Evolutionary conservation across 1,139 yeast genomes (phyloP).

Genomic region (Geotrichum macrosporum): DNA sequence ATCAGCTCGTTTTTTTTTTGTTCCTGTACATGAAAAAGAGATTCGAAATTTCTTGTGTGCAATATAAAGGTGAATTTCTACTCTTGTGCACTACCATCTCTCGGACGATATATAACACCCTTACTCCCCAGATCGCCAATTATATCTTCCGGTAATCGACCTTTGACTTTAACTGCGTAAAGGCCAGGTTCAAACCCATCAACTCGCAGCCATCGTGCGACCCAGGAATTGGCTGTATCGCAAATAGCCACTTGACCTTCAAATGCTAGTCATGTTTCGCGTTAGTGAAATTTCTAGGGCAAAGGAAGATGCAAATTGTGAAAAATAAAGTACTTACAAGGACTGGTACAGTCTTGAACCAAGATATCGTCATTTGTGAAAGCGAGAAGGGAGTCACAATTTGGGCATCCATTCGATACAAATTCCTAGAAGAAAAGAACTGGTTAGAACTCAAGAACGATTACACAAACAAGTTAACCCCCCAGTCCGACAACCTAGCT

Average conservation of each 20-base stretch:
- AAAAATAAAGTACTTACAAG: too few species aligned
- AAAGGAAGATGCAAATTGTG: too few species aligned
- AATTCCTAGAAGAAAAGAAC: slow-evolving; percentile 46
- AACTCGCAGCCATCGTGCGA: slow-evolving; percentile 91
- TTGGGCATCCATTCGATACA: slow-evolving; percentile 89
- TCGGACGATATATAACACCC: slow-evolving; percentile 81
- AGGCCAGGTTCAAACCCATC: slow-evolving; percentile 86
- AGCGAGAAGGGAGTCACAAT: slow-evolving; percentile 82
- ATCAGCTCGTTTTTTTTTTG: too few species aligned
- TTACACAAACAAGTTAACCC: slow-evolving; percentile 17
- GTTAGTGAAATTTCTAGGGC: too few species aligned
- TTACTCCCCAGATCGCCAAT: slow-evolving; percentile 66
- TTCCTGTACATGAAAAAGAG: too few species aligned
- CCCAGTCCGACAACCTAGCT: too few species aligned
- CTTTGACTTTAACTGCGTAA: slow-evolving; percentile 90
- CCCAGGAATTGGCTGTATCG: slow-evolving; percentile 88
- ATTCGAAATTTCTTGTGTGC: too few species aligned
- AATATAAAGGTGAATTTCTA: too few species aligned
- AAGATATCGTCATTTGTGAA: slow-evolving; percentile 79
- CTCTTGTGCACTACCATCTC: slow-evolving; percentile 93
- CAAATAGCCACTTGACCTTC: slow-evolving; percentile 94
- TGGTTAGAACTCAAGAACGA: background rate
- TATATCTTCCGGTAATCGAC: slow-evolving; percentile 84
- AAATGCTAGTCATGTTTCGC: too few species aligned
- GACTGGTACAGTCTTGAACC: slow-evolving; percentile 90